Conservation (phyloP, 2,329 filamentous ascomycete species). For the Tolypocladium inflatum region DNA sequence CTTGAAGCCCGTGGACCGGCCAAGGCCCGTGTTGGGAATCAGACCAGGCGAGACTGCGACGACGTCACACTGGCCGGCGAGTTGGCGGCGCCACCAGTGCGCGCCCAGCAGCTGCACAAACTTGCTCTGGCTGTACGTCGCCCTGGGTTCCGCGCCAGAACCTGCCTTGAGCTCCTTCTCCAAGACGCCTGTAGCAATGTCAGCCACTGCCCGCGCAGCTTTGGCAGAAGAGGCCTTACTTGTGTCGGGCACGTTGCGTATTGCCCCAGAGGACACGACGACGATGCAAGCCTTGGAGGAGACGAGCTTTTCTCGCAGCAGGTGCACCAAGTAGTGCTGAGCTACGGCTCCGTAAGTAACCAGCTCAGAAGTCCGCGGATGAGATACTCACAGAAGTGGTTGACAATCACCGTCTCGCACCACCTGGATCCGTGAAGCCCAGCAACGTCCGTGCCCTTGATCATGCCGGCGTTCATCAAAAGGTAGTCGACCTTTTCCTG, state of each 20-base stretch:
- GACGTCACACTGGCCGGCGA: conserved; percentile 32
- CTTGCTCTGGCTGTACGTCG: conserved; percentile 34
- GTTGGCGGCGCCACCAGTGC: conserved; percentile 46
- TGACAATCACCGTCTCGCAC: conserved; percentile 41
- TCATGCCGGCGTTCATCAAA: conserved; percentile 38
- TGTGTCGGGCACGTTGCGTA: conserved; percentile 29
- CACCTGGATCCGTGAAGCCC: conserved; percentile 34
- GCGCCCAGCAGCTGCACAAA: conserved; percentile 41
- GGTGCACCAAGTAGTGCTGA: conserved; percentile 42
- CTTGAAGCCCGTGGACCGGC: conserved; percentile 17
- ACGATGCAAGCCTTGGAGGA: conserved; percentile 36
- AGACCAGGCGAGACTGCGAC: conserved; percentile 45
- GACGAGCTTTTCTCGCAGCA: conserved; percentile 37
- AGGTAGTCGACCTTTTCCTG: conserved; percentile 35
- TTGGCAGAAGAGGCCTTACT: conserved; percentile 15
- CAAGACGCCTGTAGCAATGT: conserved; percentile 17
- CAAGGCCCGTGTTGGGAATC: conserved; percentile 37
- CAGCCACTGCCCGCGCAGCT: conserved; percentile 1
- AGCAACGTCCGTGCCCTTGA: conserved; percentile 22
- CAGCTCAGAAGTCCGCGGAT: neutral
- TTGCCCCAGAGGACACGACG: conserved; percentile 39
- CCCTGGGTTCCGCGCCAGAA: conserved; percentile 18
- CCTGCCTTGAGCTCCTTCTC: conserved; percentile 28
- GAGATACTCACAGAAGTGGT: conserved; percentile 36
- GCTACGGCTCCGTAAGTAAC: conserved; percentile 20